Evolutionary conservation across 345 rosid species (phyloP).

Genomic region (Eucalyptus pauciflora): DNA sequence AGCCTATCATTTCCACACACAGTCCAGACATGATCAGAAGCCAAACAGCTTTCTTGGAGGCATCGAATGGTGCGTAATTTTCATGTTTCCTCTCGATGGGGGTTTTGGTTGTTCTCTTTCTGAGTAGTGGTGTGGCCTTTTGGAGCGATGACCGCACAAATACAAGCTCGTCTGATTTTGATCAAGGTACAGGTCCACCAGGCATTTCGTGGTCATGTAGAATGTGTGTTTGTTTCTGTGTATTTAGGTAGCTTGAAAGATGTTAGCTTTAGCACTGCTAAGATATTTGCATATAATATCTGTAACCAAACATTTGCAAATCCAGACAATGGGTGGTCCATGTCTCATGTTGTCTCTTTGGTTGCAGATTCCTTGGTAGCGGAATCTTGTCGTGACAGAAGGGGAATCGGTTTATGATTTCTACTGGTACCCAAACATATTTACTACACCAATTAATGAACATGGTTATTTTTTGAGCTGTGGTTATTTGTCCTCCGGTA

Average conservation of each 20-base stretch:
- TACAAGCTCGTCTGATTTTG: neutral
- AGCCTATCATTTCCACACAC: too few species aligned
- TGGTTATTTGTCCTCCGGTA: neutral
- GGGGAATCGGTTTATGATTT: slow-evolving; percentile 87
- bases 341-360: neutral
- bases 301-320: neutral
- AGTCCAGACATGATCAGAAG: too few species aligned
- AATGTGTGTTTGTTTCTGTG: neutral
- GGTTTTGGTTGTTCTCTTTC: neutral
- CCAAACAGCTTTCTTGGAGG: neutral
- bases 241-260: neutral
- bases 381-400: slow-evolving; percentile 44
- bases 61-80: neutral
- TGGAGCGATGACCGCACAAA: neutral
- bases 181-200: neutral
- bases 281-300: neutral
- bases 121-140: neutral
- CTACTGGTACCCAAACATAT: slow-evolving; percentile 90
- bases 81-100: neutral
- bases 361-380: slow-evolving; percentile 70
- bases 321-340: neutral
- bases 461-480: slow-evolving; percentile 5
- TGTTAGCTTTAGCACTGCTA: neutral
- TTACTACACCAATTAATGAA: slow-evolving; percentile 24
- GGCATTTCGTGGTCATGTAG: neutral